Base-by-base conservation (phyloP, 768 basidiomycete genomes). In the Strobilomyces confusus region DNA sequence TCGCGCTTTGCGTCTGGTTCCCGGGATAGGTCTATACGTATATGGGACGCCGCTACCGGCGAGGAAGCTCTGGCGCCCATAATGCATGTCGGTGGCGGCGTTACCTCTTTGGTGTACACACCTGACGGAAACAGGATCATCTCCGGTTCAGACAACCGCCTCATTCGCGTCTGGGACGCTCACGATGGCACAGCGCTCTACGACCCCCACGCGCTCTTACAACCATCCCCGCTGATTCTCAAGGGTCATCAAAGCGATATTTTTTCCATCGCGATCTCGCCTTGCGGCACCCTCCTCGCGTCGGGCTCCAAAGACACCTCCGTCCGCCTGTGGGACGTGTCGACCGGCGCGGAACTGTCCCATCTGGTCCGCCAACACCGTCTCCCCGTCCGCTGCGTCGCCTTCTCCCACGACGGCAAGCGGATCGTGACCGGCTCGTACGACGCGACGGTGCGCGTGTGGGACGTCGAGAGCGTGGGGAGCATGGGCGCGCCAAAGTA, bases 231-330 rank as follows among this genome's bases (percentile, higher is more conserved):
- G 9, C 38, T 64, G 48, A 14, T 60, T 13, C 51, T 69, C 29
- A 44, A 0, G 3, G 59, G 63, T 3, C 68, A 69, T 47, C 48
- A 33, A 1, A 69, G 67, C 25, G 58, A 49, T n/a, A 58, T 71
- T 12, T 57, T 48, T 37, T 60, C 69, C 12, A 44, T 71, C 22
- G 59, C 69, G 3, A 40, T 71, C 49, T 72, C 71, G 2, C 71
- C 71, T 8, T 51, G 58, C 29, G 71, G 67, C 3, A 56, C 32
- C 9, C 55, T 59, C 26, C 66, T 71, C 34, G 69, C 62, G 0
- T 71, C 69, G 1, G 69, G 60, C 0, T 71, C 69, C 43, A 65
- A 59, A 12, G 69, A 71, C 20, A 66, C 61, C 2, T 61, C 65
- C n/a, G 64, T 66, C 7, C 67, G 71, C 1, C 49, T 70, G 2